These are phyloP conservation scores for Pinus taeda DNA, from an alignment of 75 land plant genomes.

Conservation along the genomic window DNA sequence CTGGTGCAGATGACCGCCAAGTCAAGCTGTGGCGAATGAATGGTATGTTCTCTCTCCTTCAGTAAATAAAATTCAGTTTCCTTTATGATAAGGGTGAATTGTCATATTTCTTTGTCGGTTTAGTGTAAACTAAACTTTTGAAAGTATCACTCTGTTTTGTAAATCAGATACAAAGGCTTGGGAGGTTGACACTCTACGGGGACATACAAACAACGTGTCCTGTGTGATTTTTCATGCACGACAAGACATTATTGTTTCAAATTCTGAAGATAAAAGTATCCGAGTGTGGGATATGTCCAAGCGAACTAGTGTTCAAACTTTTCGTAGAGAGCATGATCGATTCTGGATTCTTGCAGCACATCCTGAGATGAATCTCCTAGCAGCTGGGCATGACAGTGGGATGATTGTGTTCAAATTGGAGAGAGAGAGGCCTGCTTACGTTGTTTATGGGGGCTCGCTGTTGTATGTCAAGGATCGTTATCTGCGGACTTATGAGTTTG, in stretches of 20 bases:
- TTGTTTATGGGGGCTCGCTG: conserved; percentile 50
- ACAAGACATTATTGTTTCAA: conserved; percentile 64
- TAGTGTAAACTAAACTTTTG: too few relatives aligned
- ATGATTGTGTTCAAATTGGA: conserved; percentile 73
- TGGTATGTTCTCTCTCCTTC: conserved; percentile 31
- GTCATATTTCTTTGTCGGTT: too few relatives aligned
- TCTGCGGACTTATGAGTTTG: conserved; percentile 57
- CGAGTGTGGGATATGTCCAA: conserved; percentile 82
- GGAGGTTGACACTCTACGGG: conserved; percentile 81
- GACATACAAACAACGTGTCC: conserved; percentile 60
- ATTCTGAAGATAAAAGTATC: conserved; percentile 76
- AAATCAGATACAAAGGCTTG: conserved; percentile 76
- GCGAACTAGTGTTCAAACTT: conserved; percentile 64
- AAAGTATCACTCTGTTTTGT: neutral
- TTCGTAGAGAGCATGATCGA: conserved; percentile 75
- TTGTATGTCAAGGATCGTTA: conserved; percentile 64
- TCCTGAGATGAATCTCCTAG: conserved; percentile 71
- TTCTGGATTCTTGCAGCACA: conserved; percentile 78
- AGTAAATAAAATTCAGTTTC: neutral
- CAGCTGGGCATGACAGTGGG: conserved; percentile 75
- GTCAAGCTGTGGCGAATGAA: conserved; percentile 84
- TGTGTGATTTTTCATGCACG: conserved; percentile 70
- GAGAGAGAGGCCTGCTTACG: conserved; percentile 74
- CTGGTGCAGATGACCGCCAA: conserved; percentile 86
- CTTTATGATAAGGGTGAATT: too few relatives aligned